Base-by-base conservation (phyloP, 73 alveolate species). In the Paramecium sexaurelia region DNA sequence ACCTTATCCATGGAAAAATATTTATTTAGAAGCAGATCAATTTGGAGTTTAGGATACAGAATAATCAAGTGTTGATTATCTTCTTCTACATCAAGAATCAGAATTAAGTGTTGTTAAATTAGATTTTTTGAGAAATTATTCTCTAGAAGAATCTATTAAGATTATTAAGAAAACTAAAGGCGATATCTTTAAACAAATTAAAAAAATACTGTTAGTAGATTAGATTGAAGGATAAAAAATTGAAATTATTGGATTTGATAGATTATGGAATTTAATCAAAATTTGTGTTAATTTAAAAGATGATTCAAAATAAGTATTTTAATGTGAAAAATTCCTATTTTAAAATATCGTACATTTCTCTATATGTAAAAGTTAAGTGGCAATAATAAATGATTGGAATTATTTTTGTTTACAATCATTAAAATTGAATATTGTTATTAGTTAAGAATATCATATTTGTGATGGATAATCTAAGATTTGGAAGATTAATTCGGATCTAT, bases 191-290 rank as follows among this genome's bases (percentile, higher is more conserved):
- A 78, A 43, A 15, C 22, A 39, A 22, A 22, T 78, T 1, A 78
- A 78, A 17, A 78, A 78, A 26, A 78, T 78, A 7, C 45, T 78
- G 8, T 43, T 78, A 13, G 90, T 39, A 22, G 90, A 78, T 78
- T 39, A 37, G 6, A 22, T 43, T 29, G 40, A 39, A 78, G 90
- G 75, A 40, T 56, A 78, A 33, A 78, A 78, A 24, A 22, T 78
- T 1, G 90, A 78, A 24, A 78, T 78, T 15, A 33, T 78, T 78
- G 90, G 90, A 78, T 78, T 78, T 78, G 90, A 78, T 78, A 40
- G 43, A 40, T 78, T 41, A 43, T 78, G 90, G 90, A 78, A 78
- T 24, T 29, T 78, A 78, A 33, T 43, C 0, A 78, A 78, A 11
- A 33, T 78, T 0, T 22, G 43, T 19, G 71, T 78, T 10, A 43